These are phyloP conservation scores for Gyrodon lividus DNA, from an alignment of 768 basidiomycete genomes.

Conservation along the genomic window DNA sequence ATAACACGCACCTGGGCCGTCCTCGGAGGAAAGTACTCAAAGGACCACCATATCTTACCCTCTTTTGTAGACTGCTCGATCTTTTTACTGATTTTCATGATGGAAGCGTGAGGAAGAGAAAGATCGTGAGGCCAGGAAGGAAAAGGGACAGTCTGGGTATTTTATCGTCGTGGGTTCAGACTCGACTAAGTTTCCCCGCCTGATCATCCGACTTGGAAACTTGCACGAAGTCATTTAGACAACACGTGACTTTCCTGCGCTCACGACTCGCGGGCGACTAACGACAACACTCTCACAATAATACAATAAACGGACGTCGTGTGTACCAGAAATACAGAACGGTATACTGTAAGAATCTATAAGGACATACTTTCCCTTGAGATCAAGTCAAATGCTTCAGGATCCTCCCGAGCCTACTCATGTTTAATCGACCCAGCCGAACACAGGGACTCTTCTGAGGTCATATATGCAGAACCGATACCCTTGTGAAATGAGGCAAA, in stretches of 20 bases:
- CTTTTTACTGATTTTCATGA: constrained; percentile 95
- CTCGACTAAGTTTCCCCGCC: constrained; percentile 4
- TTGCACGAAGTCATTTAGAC: not conserved
- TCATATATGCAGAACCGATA: no score
- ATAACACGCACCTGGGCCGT: constrained; percentile 75
- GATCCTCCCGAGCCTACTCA: not conserved
- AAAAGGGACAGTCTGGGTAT: constrained; percentile 18
- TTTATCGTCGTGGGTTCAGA: constrained; percentile 18
- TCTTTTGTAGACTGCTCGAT: constrained; percentile 83
- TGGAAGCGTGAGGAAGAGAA: constrained; percentile 18
- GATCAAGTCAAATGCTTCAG: not conserved
- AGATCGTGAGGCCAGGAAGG: constrained; percentile 21
- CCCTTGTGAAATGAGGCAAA: not conserved
- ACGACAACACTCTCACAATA: not conserved
- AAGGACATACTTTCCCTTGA: not conserved
- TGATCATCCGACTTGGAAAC: no score
- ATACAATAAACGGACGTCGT: not conserved
- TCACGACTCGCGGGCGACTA: not conserved
- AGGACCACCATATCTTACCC: constrained; percentile 94
- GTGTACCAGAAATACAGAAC: not conserved
- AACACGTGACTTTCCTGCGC: constrained; percentile 19
- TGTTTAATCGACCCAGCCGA: not conserved
- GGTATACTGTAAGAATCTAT: not conserved
- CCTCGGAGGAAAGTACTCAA: constrained; percentile 96
- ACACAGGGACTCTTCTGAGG: not conserved